A percentile compares a stretch with the other conserved stretches of the same genome.
phyloP scores from a whole-genome alignment of 495 filamentous ascomycete species.

The Aspergillus sclerotioniger region DNA sequence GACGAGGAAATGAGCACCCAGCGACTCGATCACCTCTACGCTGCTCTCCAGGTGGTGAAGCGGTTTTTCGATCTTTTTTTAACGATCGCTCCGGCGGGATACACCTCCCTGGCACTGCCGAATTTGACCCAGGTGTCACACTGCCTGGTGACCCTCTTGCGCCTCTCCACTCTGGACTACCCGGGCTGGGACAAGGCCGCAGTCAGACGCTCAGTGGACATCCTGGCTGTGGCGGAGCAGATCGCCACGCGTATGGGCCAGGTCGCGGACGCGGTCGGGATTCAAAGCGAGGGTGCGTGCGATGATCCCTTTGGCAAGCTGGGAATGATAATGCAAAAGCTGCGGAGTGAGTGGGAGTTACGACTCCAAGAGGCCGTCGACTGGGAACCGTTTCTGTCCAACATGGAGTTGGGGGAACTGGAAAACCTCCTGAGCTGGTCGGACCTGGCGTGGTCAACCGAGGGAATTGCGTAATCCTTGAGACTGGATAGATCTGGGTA shows the following conservation, averaged over 20 bases:
- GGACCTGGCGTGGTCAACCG: slow-evolving; percentile 2
- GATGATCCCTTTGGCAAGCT: slow-evolving; percentile 2
- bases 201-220: slow-evolving; percentile 12
- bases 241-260: slow-evolving; percentile 1
- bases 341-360: not conserved
- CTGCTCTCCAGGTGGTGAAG: slow-evolving; percentile 18
- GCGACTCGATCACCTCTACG: slow-evolving; percentile 19
- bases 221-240: slow-evolving; percentile 7
- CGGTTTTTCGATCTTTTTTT: slow-evolving; percentile 13
- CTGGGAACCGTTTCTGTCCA: not conserved
- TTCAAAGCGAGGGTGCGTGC: not conserved
- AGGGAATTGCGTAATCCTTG: no score
- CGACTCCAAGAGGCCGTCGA: not conserved
- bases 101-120: slow-evolving; percentile 7
- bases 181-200: slow-evolving; percentile 18
- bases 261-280: not conserved
- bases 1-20: slow-evolving; percentile 4
- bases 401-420: slow-evolving; percentile 2
- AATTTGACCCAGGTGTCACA: slow-evolving; percentile 14
- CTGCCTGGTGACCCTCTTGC: slow-evolving; percentile 15
- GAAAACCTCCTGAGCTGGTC: slow-evolving; percentile 5
- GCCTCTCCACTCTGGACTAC: slow-evolving; percentile 21
- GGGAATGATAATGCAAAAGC: slow-evolving; percentile 3
- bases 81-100: slow-evolving; percentile 7
- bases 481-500: no score